phyloP scores from a whole-genome alignment of 768 basidiomycete genomes.

The Strobilomyces echinocephalus region DNA sequence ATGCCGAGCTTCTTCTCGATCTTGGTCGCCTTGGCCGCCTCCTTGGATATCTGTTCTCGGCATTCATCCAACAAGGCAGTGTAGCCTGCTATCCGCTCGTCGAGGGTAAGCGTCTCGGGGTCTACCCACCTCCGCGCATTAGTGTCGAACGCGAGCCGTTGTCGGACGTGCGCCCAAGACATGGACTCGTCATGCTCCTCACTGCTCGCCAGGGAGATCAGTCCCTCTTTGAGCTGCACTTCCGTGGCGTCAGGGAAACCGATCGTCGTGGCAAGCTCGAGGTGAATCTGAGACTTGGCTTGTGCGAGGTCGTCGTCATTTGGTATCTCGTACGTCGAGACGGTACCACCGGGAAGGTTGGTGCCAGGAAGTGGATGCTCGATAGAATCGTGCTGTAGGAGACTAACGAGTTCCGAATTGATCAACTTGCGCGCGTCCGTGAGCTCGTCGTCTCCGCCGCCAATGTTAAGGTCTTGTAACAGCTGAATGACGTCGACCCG shows the following conservation, averaged over 20 bases:
- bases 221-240: slow-evolving; percentile 72
- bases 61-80: slow-evolving; percentile 52
- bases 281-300: slow-evolving; percentile 70
- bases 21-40: slow-evolving; percentile 78
- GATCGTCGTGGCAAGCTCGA: slow-evolving; percentile 72
- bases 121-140: slow-evolving; percentile 62
- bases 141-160: slow-evolving; percentile 60
- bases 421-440: slow-evolving; percentile 58
- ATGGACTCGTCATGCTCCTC: slow-evolving; percentile 55
- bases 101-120: slow-evolving; percentile 48
- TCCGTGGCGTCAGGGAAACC: slow-evolving; percentile 84
- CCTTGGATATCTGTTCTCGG: slow-evolving; percentile 70
- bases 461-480: slow-evolving; percentile 52
- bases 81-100: slow-evolving; percentile 63
- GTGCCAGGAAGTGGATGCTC: slow-evolving; percentile 87
- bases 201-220: slow-evolving; percentile 57
- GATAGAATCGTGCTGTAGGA: slow-evolving; percentile 86
- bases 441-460: slow-evolving; percentile 41
- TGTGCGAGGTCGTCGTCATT: slow-evolving; percentile 65
- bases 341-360: slow-evolving; percentile 62
- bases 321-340: slow-evolving; percentile 69
- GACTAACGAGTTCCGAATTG: slow-evolving; percentile 68
- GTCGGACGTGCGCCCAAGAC: slow-evolving; percentile 71
- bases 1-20: slow-evolving; percentile 86
- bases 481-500: slow-evolving; percentile 70